phyloP scores from a whole-genome alignment of 306 rosid genomes.

The Cucumis cinereus region DNA sequence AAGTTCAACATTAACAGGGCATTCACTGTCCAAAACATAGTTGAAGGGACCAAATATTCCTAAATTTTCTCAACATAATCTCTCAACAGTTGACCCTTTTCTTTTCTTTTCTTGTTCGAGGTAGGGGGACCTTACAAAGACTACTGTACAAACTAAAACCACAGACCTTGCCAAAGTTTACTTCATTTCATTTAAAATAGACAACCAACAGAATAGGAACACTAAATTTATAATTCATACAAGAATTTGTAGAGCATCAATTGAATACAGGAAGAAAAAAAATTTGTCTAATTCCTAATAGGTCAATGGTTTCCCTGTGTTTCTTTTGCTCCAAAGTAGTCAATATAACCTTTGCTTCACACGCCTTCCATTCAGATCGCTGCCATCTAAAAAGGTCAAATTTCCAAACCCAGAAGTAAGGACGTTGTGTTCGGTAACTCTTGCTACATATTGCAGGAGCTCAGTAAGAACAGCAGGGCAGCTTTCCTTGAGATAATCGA shows the following conservation, averaged over 20 bases:
- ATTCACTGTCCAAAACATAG: not conserved
- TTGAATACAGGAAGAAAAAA: not conserved
- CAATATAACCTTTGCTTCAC: constrained; percentile 59
- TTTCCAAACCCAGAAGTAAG: constrained; percentile 20
- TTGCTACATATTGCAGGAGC: constrained; percentile 40
- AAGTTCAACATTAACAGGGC: not conserved
- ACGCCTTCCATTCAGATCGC: constrained; percentile 68
- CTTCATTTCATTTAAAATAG: not conserved
- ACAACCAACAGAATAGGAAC: not conserved
- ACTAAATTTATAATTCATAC: constrained; percentile 2
- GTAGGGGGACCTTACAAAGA: not conserved
- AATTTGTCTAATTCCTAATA: not conserved
- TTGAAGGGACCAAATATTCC: not conserved
- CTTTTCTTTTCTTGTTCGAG: not conserved
- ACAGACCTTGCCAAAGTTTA: not conserved
- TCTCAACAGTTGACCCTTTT: not conserved
- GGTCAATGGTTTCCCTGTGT: not conserved
- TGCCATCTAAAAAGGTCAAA: constrained; percentile 34
- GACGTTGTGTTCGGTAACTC: constrained; percentile 34
- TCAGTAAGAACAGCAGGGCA: constrained; percentile 62
- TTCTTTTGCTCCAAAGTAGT: constrained; percentile 15
- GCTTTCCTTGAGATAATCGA: constrained; percentile 58
- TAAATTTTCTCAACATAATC: not conserved
- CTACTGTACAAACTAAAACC: not conserved
- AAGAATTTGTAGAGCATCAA: not conserved